These are phyloP conservation scores for Alternaria triticimaculans DNA, from an alignment of 2,329 filamentous ascomycete genomes.

Conservation along the genomic window DNA sequence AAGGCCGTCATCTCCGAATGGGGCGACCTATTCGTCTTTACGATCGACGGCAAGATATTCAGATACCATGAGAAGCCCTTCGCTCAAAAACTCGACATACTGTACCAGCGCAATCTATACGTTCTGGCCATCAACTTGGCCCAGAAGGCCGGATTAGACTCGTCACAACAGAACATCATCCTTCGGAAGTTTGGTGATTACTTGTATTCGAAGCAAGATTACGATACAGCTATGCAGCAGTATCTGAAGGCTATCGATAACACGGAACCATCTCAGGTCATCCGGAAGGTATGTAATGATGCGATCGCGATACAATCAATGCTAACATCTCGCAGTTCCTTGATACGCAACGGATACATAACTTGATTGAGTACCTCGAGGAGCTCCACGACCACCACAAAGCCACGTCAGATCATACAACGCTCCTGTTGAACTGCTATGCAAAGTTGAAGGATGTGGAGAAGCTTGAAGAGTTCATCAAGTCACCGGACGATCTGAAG, in stretches of 20 bases:
- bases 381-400: slow-evolving; percentile 93
- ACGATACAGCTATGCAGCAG: slow-evolving; percentile 98
- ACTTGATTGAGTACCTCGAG: slow-evolving; percentile 95
- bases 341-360: slow-evolving; percentile 96
- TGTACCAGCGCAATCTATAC: slow-evolving; percentile 94
- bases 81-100: slow-evolving; percentile 87
- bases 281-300: slow-evolving; percentile 71
- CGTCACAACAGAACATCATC: slow-evolving; percentile 84
- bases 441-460: slow-evolving; percentile 97
- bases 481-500: slow-evolving; percentile 89
- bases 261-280: slow-evolving; percentile 94
- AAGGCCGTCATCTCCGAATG: slow-evolving; percentile 83
- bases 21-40: slow-evolving; percentile 90
- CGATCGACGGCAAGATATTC: slow-evolving; percentile 84
- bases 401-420: slow-evolving; percentile 94
- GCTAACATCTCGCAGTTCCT: slow-evolving; percentile 68
- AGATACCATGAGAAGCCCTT: slow-evolving; percentile 90
- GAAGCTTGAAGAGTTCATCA: slow-evolving; percentile 96
- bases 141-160: slow-evolving; percentile 83
- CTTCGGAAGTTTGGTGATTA: slow-evolving; percentile 94
- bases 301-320: not conserved
- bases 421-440: slow-evolving; percentile 93
- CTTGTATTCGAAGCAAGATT: slow-evolving; percentile 92
- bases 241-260: slow-evolving; percentile 96
- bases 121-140: slow-evolving; percentile 90